phyloP scores from a whole-genome alignment of 192 early-diverging fungal species.

The Geranomyces variabilis region DNA sequence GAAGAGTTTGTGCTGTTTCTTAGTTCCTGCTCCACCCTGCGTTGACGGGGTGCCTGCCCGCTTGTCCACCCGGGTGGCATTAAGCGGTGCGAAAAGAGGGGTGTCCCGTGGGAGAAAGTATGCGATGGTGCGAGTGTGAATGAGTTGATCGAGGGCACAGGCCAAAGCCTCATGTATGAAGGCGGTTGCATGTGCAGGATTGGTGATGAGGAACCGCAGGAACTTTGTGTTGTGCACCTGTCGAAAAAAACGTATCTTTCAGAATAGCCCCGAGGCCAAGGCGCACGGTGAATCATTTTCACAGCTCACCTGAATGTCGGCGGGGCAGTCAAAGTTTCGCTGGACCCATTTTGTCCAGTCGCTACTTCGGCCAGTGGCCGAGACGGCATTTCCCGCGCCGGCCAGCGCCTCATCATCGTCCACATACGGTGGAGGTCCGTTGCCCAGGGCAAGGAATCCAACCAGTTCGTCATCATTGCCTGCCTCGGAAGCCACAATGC shows the following conservation, averaged over 20 bases:
- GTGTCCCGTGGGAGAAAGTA: conserved; percentile 52
- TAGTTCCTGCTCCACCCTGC: background rate
- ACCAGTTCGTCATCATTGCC: conserved; percentile 36
- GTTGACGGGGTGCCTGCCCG: conserved; percentile 17
- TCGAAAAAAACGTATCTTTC: background rate
- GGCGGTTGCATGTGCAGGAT: conserved; percentile 26
- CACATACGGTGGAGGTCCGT: conserved; percentile 42
- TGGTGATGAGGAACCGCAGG: conserved; percentile 46
- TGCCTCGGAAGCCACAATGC: conserved; percentile 32
- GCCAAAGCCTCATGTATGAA: conserved; percentile 46
- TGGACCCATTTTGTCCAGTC: conserved; percentile 49
- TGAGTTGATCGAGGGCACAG: conserved; percentile 37
- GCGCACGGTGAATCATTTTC: background rate
- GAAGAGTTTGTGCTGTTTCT: conserved; percentile 36
- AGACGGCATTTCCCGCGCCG: background rate
- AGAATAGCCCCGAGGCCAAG: background rate
- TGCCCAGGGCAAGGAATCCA: conserved; percentile 44
- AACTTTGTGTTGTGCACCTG: conserved; percentile 55
- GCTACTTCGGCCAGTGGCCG: conserved; percentile 7
- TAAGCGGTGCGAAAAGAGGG: conserved; percentile 50
- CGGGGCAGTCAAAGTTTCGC: conserved; percentile 41
- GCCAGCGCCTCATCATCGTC: conserved; percentile 17
- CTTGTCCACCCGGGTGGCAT: background rate
- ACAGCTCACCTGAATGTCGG: conserved; percentile 37
- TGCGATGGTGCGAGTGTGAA: conserved; percentile 38